Conservation (phyloP, 2,329 filamentous ascomycete species). For the Penicillium verrucosum region DNA sequence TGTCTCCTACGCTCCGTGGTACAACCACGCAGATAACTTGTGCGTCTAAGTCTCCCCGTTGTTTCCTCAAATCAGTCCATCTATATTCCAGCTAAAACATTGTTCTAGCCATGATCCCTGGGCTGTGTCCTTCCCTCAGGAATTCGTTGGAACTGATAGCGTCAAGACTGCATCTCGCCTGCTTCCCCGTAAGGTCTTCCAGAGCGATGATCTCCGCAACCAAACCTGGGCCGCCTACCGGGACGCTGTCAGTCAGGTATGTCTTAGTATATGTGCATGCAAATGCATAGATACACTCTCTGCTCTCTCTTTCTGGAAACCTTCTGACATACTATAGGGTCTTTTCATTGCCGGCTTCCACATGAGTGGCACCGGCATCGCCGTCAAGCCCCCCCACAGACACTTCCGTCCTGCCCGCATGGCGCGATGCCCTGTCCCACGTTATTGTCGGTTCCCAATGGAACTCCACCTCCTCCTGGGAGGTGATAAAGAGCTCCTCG, state of each 20-base stretch:
- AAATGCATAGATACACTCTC: background rate
- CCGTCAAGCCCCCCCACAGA: constrained; percentile 14
- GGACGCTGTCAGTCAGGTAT: constrained; percentile 17
- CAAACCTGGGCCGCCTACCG: constrained; percentile 16
- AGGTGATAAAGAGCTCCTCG: constrained; percentile 8
- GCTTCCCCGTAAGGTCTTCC: constrained; percentile 19
- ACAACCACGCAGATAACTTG: constrained; percentile 24
- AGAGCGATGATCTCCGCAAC: constrained; percentile 14
- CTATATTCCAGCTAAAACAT: background rate
- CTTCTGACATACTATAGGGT: constrained; percentile 9
- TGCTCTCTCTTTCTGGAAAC: rapidly evolving
- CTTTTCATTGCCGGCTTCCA: constrained; percentile 25
- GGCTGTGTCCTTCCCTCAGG: constrained; percentile 18
- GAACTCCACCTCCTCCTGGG: constrained; percentile 19
- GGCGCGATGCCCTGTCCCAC: constrained; percentile 44
- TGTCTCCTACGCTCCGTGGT: constrained; percentile 20
- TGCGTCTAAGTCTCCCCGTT: background rate
- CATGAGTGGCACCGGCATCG: constrained; percentile 20
- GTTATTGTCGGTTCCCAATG: constrained; percentile 30
- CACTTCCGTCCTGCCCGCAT: constrained; percentile 35
- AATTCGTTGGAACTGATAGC: constrained; percentile 16
- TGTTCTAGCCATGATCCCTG: constrained; percentile 20
- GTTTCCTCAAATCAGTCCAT: background rate
- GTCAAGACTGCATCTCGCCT: constrained; percentile 24
- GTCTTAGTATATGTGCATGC: background rate